Base-by-base conservation (phyloP, 2,329 filamentous ascomycete species). In the Fusarium camptoceras region DNA sequence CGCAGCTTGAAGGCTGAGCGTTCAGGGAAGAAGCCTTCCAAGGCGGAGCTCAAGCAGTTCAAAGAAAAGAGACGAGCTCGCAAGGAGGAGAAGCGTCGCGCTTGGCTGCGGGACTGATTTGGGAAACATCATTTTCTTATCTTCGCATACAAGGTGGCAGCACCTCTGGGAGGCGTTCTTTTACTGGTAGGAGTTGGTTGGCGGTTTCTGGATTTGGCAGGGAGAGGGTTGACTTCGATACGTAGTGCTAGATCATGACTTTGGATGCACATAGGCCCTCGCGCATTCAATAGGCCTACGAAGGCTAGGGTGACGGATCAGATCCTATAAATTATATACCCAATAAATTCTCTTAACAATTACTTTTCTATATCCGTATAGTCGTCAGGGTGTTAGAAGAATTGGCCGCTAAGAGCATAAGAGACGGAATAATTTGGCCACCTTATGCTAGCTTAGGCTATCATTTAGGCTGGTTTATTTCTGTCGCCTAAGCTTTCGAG, bases 21-120 rank as follows among this genome's bases (percentile, higher is more conserved):
- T 58, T 90, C 92, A 61, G 89, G 90, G 57, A 94, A 96, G 87
- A 94, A 93, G 81, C 86, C 95, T 25, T 91, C 84, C 59, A 97
- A 95, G 84, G 85, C 92, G 66, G 94, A 99, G 82, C 83, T 99
- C 70, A 95, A 97, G 83, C 89, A 91, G 59, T 97, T 95, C 83
- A 96, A 94, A 81, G 92, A 97, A 80, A 97, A 97, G 87, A 86
- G 94, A 68, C 88, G 90, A 66, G 92, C 92, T 46, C 94, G 89
- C 83, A 98, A 98, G 82, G 94, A 98, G 79, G 94, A 98, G 84
- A 98, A 97, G 83, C 87, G 94, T 66, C 86, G 94, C 70, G 95
- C 94, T 12, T 99, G 96, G 94, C 81, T 98, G 76, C 86, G 90
- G 75, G 94, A 97, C 81, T 98, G 82, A 90, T n/a, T 8, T n/a